Evolutionary conservation across 2,329 filamentous ascomycete species (phyloP).

Genomic region (Colletotrichum aenigma): DNA sequence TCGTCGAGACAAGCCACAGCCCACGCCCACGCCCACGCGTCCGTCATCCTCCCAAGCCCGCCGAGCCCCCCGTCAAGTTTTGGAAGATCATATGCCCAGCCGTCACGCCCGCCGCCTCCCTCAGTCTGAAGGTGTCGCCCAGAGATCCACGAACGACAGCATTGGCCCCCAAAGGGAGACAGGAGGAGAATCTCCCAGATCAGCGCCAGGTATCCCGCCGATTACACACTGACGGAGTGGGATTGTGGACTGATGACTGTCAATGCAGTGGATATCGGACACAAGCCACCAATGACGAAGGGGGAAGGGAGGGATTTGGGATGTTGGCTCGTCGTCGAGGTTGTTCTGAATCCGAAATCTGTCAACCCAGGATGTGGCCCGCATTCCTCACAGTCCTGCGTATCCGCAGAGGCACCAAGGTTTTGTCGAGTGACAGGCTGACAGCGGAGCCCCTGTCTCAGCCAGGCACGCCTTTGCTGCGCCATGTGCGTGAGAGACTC

Average conservation of each 20-base stretch:
- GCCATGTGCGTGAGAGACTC: conserved; percentile 2
- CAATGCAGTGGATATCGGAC: neutral
- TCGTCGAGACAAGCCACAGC: neutral
- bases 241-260: conserved; percentile 8
- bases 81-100: neutral
- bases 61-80: neutral
- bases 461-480: neutral
- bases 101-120: neutral
- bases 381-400: neutral
- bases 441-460: conserved; percentile 8
- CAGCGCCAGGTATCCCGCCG: conserved; percentile 9
- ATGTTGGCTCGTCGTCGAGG: neutral
- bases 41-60: neutral
- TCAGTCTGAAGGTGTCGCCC: neutral
- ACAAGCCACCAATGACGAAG: neutral
- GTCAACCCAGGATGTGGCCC: neutral
- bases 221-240: neutral
- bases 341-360: neutral
- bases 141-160: neutral
- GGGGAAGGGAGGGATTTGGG: neutral
- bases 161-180: neutral
- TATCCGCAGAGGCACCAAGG: neutral
- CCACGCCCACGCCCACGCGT: neutral
- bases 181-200: neutral
- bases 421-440: neutral